Evolutionary conservation across 352 stramenopile genomes (phyloP), one percentile per base, ranked within the genome.

Genomic region (Phytopythium aichiense): DNA sequence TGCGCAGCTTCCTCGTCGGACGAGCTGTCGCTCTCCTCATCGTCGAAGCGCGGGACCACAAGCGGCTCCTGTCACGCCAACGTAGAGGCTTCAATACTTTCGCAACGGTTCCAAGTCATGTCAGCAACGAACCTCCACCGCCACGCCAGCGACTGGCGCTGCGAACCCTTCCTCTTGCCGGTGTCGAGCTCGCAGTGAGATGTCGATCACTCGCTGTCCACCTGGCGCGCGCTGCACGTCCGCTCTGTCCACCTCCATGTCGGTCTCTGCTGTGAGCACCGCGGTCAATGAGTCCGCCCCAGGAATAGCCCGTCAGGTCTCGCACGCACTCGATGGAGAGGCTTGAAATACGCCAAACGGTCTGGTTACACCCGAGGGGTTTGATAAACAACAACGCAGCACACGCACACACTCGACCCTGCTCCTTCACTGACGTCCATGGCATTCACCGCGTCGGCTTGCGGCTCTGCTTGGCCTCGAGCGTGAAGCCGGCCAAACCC

Each of bases 21-120:
- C 28, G 71, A 84, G 53, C 78, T 77, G 28, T 83, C 79, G 52
- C 77, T 79, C 45, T 78, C 76, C 38, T 89, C 80, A 20, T 92
- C 81, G 55, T 92, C 79, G 56, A 90, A 92, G 46, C 76, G 67
- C 38, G 84, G 79, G n/a, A 92, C 38, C 30, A 79, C 70, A 8
- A 92, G 65, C 48, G 77, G 72, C 16, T 54, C 56, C 82, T 76
- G 22, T 23, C 6, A 50, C 20, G 23, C 20, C 2, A 43, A 57
- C 20, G 9, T 31, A 1, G 45, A 12, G 13, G 18, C 43, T 28
- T 45, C 45, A 48, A 30, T 20, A 48, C 13, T 15, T 30, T 28
- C 1, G 8, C 31, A 31, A 4, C 7, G 13, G 4, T 3, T 11
- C 33, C 4, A 23, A 5, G 51, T 8, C 3, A 46, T 7, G 25